These are phyloP conservation scores for Rauvolfia tetraphylla DNA, from an alignment of 257 asterid species.

Conservation along the genomic window DNA sequence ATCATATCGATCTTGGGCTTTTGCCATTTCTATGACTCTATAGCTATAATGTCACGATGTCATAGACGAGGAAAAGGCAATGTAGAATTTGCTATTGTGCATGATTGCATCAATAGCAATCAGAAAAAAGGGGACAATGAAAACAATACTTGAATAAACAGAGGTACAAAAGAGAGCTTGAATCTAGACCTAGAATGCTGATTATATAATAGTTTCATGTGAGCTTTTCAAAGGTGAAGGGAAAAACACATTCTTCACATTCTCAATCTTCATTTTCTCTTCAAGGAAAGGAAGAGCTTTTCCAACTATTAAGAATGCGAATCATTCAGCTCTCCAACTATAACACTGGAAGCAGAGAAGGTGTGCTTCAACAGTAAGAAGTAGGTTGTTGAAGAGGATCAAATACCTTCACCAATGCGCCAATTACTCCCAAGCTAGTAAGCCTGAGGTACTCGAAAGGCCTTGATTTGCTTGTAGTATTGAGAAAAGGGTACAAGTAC, in stretches of 20 bases:
- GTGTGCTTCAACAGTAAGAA: neutral
- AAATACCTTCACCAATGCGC: slow-evolving; percentile 95
- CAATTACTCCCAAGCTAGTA: slow-evolving; percentile 93
- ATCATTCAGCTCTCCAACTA: neutral
- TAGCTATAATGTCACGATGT: neutral
- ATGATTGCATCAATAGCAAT: neutral
- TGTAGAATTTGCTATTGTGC: neutral
- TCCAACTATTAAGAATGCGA: neutral
- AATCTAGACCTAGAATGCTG: neutral
- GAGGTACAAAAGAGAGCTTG: neutral
- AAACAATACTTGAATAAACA: neutral
- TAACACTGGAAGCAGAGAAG: slow-evolving; percentile 1
- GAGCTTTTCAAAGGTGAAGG: neutral
- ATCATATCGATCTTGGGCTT: neutral
- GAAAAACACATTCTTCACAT: neutral
- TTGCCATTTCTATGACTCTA: neutral
- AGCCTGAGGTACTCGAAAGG: slow-evolving; percentile 95
- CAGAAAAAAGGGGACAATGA: neutral
- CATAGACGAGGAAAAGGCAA: neutral
- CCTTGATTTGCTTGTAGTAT: slow-evolving; percentile 86
- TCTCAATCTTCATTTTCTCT: neutral
- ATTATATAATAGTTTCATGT: neutral
- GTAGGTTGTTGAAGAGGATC: neutral
- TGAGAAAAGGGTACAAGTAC: slow-evolving; percentile 86
- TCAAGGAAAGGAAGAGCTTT: neutral